A percentile compares a stretch with the other conserved stretches of the same genome.
Conservation (phyloP, 306 rosid species). For the Malus sylvestris region DNA sequence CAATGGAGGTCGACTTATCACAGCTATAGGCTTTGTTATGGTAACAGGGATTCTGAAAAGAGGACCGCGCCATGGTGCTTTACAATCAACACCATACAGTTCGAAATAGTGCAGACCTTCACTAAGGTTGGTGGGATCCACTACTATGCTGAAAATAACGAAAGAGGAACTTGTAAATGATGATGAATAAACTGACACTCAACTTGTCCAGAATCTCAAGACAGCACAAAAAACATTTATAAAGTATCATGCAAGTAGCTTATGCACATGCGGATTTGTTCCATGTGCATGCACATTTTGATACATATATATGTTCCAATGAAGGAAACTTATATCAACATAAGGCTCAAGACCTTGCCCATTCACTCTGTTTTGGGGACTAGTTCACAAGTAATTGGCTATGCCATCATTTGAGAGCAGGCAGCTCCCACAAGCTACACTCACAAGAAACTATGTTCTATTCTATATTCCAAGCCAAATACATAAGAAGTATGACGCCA, state of each 20-base stretch:
- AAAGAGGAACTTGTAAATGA: slow-evolving; percentile 9
- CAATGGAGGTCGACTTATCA: slow-evolving; percentile 51
- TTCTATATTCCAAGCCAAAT: neutral
- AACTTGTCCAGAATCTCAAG: neutral
- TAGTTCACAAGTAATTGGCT: neutral
- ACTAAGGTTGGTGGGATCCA: slow-evolving; percentile 70
- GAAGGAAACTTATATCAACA: neutral
- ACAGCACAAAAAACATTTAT: neutral
- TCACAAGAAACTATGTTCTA: neutral
- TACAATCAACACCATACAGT: slow-evolving; percentile 81
- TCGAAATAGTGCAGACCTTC: slow-evolving; percentile 90
- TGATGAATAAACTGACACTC: neutral
- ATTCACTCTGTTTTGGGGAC: slow-evolving; percentile 3
- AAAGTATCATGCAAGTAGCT: neutral
- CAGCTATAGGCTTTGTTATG: slow-evolving; percentile 66
- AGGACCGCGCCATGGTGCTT: slow-evolving; percentile 99
- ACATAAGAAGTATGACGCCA: neutral
- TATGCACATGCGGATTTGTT: neutral
- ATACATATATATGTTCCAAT: neutral
- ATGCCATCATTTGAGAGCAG: neutral
- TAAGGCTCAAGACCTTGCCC: slow-evolving; percentile 1
- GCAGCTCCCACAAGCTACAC: neutral
- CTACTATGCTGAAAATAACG: slow-evolving; percentile 59
- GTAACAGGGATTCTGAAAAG: slow-evolving; percentile 89
- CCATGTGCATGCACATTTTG: neutral